Base-by-base conservation (phyloP, 805 yeast genomes). In the Starmerella vaccinii region DNA sequence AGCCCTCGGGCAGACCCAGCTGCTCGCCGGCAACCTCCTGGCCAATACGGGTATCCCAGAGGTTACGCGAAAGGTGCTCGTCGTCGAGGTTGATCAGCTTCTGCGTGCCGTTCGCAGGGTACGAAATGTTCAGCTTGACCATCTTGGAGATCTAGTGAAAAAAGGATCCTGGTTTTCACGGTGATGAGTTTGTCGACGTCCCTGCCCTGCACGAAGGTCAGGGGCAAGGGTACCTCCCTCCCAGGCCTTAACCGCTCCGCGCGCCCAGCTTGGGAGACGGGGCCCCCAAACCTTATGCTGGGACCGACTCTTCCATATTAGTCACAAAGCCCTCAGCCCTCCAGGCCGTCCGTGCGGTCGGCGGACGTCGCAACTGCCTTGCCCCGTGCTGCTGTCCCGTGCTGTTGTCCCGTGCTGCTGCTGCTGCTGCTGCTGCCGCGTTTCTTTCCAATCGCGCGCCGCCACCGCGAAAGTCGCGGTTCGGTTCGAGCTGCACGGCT, bases 21-120 rank as follows among this genome's bases (percentile, higher is more conserved):
- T 87, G 75, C 75, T 92, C 98, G 76, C 97, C 98, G 71, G 88
- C 95, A 71, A 92, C 95, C 78, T 92, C 98, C 78, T 88, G 97
- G 70, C 98, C 98, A 82, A 92, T 86, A 76, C 97, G 88, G 84
- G 92, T 92, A 74, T 92, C 98, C 85, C 87, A 89, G 80, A 92
- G 89, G 73, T 80, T 86, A 74, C 96, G 92, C 74, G 90, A 80
- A 73, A 92, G 89, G 83, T 89, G 97, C 76, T 92, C 98, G 72
- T 92, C 99, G 71, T 92, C 99, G 69, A 92, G 86, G 64, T 92
- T 97, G 74, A 90, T 77, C 76, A 85, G 76, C 81, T 92, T 92
- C 77, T 92, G 97, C 69, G 98, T 84, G 82, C 98, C 98, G 86
- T 92, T 94, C 75, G 95, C 90, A 79, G 99, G 99, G 82, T 84